Conservation (phyloP, 2,329 filamentous ascomycete species). For the Pleoardoris graminearum region DNA sequence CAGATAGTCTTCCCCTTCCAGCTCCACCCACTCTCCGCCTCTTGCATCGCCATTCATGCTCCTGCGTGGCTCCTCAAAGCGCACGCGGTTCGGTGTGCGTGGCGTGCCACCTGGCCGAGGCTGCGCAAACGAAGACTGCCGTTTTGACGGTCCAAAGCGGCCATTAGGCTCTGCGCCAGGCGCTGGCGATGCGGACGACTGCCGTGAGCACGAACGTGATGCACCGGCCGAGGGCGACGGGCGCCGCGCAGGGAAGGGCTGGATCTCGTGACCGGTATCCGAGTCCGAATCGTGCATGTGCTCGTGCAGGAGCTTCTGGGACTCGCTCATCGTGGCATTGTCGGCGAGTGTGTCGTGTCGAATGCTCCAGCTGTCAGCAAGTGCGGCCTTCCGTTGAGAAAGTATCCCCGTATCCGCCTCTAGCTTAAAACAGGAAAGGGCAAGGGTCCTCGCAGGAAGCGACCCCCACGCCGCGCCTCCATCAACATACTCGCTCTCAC, state of each 20-base stretch:
- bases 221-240: conserved; percentile 32
- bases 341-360: conserved; percentile 11
- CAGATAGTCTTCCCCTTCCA: conserved; percentile 66
- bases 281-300: conserved; percentile 26
- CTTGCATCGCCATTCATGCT: conserved; percentile 37
- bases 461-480: conserved; percentile 1
- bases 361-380: conserved; percentile 6
- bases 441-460: background rate
- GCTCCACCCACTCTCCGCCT: conserved; percentile 51
- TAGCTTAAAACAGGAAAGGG: background rate
- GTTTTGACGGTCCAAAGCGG: conserved; percentile 28
- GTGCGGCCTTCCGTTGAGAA: conserved; percentile 2
- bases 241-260: conserved; percentile 9
- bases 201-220: conserved; percentile 23
- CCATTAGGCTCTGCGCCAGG: conserved; percentile 19
- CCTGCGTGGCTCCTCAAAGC: conserved; percentile 61
- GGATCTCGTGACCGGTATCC: conserved; percentile 12
- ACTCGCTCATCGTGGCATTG: conserved; percentile 47
- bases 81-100: conserved; percentile 71
- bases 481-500: background rate
- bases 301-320: conserved; percentile 44
- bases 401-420: background rate
- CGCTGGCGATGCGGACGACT: conserved; percentile 35
- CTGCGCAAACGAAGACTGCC: conserved; percentile 53
- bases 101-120: conserved; percentile 56